A percentile compares a stretch with the other conserved stretches of the same genome.
These are phyloP conservation scores for Silene vulgaris DNA, from an alignment of 179 eudicot species.

Conservation along the genomic window DNA sequence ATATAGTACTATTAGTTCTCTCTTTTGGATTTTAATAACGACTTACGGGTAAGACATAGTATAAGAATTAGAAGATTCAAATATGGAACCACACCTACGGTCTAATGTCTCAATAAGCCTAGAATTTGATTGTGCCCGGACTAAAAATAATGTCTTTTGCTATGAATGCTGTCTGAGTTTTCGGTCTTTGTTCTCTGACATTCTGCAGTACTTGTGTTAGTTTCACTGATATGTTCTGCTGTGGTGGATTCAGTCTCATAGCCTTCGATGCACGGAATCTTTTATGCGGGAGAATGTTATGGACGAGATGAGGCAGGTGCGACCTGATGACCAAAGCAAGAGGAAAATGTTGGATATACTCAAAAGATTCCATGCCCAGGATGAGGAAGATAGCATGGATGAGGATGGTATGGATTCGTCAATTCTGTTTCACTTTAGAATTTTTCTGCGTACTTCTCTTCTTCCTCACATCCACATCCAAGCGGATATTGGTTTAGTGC, in stretches of 20 bases:
- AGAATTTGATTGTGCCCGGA: too few species aligned
- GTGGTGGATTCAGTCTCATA: constrained; percentile 57
- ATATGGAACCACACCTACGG: too few species aligned
- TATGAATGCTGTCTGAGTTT: too few species aligned
- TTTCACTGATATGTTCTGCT: constrained; percentile 10
- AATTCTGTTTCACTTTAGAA: background rate
- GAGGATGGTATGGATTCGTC: constrained; percentile 35
- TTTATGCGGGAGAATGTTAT: constrained; percentile 88
- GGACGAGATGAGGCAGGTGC: constrained; percentile 58
- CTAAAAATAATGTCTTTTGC: background rate
- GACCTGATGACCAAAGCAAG: constrained; percentile 59
- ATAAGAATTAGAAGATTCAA: too few species aligned
- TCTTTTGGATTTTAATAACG: too few species aligned
- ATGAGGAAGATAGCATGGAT: constrained; percentile 52
- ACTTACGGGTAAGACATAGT: too few species aligned
- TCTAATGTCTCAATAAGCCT: too few species aligned
- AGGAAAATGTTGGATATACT: constrained; percentile 73
- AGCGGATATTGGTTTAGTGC: background rate
- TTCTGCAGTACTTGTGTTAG: background rate
- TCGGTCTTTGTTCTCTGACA: background rate
- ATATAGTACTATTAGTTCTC: too few species aligned
- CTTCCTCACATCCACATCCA: background rate
- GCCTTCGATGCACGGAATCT: constrained; percentile 79
- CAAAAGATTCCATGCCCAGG: constrained; percentile 59
- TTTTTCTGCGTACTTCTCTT: background rate